These are phyloP conservation scores for Candida stauntonica DNA, from an alignment of 805 yeast genomes.

Conservation along the genomic window DNA sequence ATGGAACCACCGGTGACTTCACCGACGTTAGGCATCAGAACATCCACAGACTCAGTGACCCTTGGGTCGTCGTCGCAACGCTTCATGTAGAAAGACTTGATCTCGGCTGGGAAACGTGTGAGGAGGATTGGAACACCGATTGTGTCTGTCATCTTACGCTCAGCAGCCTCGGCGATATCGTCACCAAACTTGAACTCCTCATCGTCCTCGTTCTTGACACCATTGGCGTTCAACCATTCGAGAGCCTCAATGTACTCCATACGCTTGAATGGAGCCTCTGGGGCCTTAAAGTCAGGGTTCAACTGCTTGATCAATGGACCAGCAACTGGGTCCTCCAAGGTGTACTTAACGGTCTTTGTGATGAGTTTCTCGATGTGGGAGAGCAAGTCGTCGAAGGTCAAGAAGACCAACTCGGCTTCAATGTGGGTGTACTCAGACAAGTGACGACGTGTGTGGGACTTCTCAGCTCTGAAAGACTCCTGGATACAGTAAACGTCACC, in stretches of 20 bases:
- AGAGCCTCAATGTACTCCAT: slow-evolving; percentile 88
- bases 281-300: slow-evolving; percentile 87
- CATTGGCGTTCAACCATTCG: slow-evolving; percentile 95
- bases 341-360: slow-evolving; percentile 63
- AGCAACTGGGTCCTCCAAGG: slow-evolving; percentile 85
- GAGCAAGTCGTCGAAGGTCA: slow-evolving; percentile 82
- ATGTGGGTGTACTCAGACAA: slow-evolving; percentile 94
- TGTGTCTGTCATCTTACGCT: slow-evolving; percentile 95
- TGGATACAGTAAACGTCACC: slow-evolving; percentile 98
- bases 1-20: slow-evolving; percentile 99
- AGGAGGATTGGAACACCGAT: slow-evolving; percentile 90
- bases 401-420: slow-evolving; percentile 89
- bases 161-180: slow-evolving; percentile 99
- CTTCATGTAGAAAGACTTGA: slow-evolving; percentile 98
- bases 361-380: slow-evolving; percentile 79
- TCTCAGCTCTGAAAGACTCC: slow-evolving; percentile 98
- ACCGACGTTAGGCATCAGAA: slow-evolving; percentile 98
- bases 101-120: slow-evolving; percentile 92
- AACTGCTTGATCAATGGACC: slow-evolving; percentile 87
- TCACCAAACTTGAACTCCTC: slow-evolving; percentile 93
- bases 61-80: slow-evolving; percentile 84
- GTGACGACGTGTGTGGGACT: slow-evolving; percentile 98
- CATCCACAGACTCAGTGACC: slow-evolving; percentile 98
- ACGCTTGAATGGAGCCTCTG: slow-evolving; percentile 83
- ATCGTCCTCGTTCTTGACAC: slow-evolving; percentile 91